phyloP scores from a whole-genome alignment of 1,284 basidiomycete species.

The Moesziomyces sp. region DNA sequence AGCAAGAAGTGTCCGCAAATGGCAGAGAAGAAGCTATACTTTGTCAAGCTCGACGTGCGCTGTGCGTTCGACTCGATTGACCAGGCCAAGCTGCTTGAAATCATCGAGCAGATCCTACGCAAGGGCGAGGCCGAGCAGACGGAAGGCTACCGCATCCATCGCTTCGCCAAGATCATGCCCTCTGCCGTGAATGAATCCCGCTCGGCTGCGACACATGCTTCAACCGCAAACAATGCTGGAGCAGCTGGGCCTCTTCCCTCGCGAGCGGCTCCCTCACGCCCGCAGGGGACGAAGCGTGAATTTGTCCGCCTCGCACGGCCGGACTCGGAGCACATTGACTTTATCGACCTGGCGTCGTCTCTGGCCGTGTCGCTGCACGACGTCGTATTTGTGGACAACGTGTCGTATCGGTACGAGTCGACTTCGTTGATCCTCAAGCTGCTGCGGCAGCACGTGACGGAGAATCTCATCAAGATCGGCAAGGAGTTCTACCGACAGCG shows the following conservation, averaged over 20 bases:
- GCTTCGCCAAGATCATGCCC: slow-evolving; percentile 51
- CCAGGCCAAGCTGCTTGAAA: slow-evolving; percentile 83
- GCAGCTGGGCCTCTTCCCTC: too few species aligned
- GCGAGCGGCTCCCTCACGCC: background rate
- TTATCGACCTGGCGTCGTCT: slow-evolving; percentile 72
- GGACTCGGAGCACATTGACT: slow-evolving; percentile 78
- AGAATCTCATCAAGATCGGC: slow-evolving; percentile 81
- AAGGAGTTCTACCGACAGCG: slow-evolving; percentile 82
- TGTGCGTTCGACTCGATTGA: slow-evolving; percentile 97
- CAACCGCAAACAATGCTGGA: too few species aligned
- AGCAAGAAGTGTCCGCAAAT: background rate
- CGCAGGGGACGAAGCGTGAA: slow-evolving; percentile 21
- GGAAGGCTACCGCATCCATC: slow-evolving; percentile 59
- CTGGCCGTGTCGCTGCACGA: slow-evolving; percentile 76
- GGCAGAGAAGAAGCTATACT: slow-evolving; percentile 72
- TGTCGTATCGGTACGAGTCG: slow-evolving; percentile 74
- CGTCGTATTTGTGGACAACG: slow-evolving; percentile 86
- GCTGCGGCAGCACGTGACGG: slow-evolving; percentile 86
- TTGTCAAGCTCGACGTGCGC: slow-evolving; percentile 94
- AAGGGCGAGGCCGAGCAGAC: slow-evolving; percentile 6
- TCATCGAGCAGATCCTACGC: slow-evolving; percentile 74
- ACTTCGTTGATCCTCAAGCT: slow-evolving; percentile 77
- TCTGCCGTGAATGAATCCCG: slow-evolving; percentile 1
- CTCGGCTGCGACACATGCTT: too few species aligned
- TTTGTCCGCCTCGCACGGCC: slow-evolving; percentile 44